A percentile compares a stretch with the other conserved stretches of the same genome.
These are phyloP conservation scores for Teunomyces stri DNA, from an alignment of 805 yeast genomes.

Conservation along the genomic window DNA sequence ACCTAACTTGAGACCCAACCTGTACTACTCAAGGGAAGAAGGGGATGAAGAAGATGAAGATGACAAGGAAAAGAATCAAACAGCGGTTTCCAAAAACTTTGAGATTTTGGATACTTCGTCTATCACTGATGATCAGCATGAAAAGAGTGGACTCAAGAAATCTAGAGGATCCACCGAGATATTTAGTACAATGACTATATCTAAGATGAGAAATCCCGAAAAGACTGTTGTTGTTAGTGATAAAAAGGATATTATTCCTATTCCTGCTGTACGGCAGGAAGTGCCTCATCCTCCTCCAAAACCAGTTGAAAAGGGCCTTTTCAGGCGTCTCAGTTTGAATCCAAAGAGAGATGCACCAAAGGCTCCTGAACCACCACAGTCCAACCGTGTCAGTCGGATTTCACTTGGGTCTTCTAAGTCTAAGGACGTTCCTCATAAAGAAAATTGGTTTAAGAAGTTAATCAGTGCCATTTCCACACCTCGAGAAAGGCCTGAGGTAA, in stretches of 20 bases:
- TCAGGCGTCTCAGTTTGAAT: constrained; percentile 30
- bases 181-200: constrained; percentile 26
- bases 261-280: constrained; percentile 1
- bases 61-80: not conserved
- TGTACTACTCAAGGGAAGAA: constrained; percentile 1
- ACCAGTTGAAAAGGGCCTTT: constrained; percentile 8
- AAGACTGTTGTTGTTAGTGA: constrained; percentile 1
- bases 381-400: constrained; percentile 35
- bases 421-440: constrained; percentile 16
- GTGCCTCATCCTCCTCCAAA: constrained; percentile 1
- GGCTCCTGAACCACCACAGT: constrained; percentile 22
- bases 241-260: not conserved
- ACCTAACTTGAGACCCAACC: constrained; percentile 12
- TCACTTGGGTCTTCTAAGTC: constrained; percentile 22
- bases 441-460: constrained; percentile 40
- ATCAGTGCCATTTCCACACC: constrained; percentile 18
- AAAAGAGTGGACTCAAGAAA: constrained; percentile 10
- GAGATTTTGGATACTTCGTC: constrained; percentile 24
- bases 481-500: constrained; percentile 4
- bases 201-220: constrained; percentile 2
- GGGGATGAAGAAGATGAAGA: not conserved
- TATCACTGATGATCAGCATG: constrained; percentile 12
- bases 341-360: constrained; percentile 41
- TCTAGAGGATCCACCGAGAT: constrained; percentile 30
- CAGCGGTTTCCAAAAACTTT: constrained; percentile 13